phyloP scores from a whole-genome alignment of 176 grass and related monocot species.

The Triticum urartu region DNA sequence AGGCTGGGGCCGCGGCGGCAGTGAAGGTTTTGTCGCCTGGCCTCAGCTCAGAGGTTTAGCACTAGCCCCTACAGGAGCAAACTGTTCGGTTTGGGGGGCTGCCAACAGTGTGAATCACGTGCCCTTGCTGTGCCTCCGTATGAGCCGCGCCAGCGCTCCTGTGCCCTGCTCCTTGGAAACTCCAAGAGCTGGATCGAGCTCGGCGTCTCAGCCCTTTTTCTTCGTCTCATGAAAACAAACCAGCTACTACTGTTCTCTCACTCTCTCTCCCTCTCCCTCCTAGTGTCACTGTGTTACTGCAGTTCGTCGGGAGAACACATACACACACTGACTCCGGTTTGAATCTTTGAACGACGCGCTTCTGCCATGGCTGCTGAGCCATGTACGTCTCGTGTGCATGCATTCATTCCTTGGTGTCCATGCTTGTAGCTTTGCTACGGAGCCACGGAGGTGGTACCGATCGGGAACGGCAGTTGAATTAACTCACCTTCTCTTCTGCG shows the following conservation, averaged over 20 bases:
- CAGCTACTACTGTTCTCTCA: not conserved
- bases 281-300: not conserved
- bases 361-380: too few relatives aligned
- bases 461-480: not conserved
- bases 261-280: not conserved
- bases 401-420: too few relatives aligned
- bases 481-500: too few relatives aligned
- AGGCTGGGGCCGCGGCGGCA: too few relatives aligned
- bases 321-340: not conserved
- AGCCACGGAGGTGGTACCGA: too few relatives aligned
- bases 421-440: too few relatives aligned
- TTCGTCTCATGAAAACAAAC: not conserved
- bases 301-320: not conserved
- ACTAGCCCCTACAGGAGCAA: not conserved
- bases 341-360: too few relatives aligned
- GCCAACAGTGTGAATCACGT: slow-evolving; percentile 11
- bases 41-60: slow-evolving; percentile 23
- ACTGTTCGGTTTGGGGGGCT: slow-evolving; percentile 22
- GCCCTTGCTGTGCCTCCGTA: not conserved
- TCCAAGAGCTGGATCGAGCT: slow-evolving; percentile 2
- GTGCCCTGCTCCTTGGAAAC: not conserved
- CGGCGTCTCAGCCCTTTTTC: not conserved
- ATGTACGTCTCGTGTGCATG: too few relatives aligned
- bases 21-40: not conserved
- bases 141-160: not conserved